Conservation (phyloP, 2,329 filamentous ascomycete species). For the Neofusicoccum ribis region DNA sequence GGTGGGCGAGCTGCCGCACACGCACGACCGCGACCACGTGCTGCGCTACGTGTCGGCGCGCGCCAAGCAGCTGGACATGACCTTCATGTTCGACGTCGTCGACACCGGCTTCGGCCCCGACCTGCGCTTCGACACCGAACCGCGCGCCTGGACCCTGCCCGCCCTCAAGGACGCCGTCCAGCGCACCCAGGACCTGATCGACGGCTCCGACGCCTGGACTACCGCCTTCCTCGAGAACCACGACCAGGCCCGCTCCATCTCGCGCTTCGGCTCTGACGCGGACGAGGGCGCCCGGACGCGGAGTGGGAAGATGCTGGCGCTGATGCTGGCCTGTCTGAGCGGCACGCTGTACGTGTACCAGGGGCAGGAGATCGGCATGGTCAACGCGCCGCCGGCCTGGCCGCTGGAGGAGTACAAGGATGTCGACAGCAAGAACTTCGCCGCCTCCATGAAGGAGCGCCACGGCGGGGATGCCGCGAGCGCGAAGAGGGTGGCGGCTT, state of each 20-base stretch:
- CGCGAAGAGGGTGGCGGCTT: slow-evolving; percentile 44
- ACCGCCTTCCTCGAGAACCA: slow-evolving; percentile 66
- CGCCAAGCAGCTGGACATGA: slow-evolving; percentile 66
- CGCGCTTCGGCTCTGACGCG: slow-evolving; percentile 43
- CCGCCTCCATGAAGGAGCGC: slow-evolving; percentile 20
- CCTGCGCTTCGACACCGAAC: not conserved
- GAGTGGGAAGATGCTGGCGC: slow-evolving; percentile 55
- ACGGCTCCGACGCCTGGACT: slow-evolving; percentile 52
- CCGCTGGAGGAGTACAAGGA: slow-evolving; percentile 63
- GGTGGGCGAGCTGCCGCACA: slow-evolving; percentile 68
- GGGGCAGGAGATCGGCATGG: slow-evolving; percentile 63
- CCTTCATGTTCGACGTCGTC: slow-evolving; percentile 68
- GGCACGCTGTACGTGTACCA: slow-evolving; percentile 63
- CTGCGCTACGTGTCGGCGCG: slow-evolving; percentile 60
- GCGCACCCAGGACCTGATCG: slow-evolving; percentile 52
- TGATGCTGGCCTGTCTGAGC: slow-evolving; percentile 50
- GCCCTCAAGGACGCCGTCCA: slow-evolving; percentile 43
- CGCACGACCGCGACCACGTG: slow-evolving; percentile 59
- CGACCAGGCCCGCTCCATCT: slow-evolving; percentile 59
- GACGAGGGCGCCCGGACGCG: no score
- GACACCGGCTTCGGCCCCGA: slow-evolving; percentile 35
- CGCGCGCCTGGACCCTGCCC: slow-evolving; percentile 40
- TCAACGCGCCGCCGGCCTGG: slow-evolving; percentile 55
- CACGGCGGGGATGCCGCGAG: slow-evolving; percentile 29
- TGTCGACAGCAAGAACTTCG: slow-evolving; percentile 53